These are phyloP conservation scores for Neurospora sp. DNA, from an alignment of 495 filamentous ascomycete species.

Conservation along the genomic window DNA sequence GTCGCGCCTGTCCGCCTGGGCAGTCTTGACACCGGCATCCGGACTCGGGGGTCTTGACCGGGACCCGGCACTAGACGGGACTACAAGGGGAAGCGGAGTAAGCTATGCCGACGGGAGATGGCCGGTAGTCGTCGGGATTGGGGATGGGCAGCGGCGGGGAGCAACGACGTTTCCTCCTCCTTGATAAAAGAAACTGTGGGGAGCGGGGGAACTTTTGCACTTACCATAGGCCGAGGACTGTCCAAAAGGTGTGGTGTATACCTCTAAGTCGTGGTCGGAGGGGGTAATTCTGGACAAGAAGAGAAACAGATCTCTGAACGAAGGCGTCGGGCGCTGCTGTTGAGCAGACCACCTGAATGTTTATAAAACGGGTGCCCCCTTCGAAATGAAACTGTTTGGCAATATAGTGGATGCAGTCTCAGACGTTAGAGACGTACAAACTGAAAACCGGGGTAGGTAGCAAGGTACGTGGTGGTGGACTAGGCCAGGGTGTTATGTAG, in stretches of 20 bases:
- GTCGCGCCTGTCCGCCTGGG: neutral
- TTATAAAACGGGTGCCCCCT: neutral
- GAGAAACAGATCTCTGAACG: neutral
- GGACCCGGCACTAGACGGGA: neutral
- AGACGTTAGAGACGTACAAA: neutral
- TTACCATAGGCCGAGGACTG: neutral
- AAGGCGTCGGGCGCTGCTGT: neutral
- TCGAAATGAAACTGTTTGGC: neutral
- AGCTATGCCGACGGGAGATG: neutral
- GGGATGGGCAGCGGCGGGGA: neutral
- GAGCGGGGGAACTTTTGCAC: neutral
- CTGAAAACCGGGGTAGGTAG: neutral
- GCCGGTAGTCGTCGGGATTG: neutral
- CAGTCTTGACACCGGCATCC: neutral
- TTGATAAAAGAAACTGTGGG: neutral
- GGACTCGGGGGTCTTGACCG: neutral
- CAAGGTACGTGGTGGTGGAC: neutral
- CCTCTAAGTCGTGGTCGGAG: neutral
- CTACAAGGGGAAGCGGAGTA: neutral
- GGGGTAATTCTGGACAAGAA: neutral
- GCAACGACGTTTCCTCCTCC: neutral
- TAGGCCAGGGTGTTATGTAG: neutral
- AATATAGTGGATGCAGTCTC: neutral
- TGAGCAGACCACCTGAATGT: neutral
- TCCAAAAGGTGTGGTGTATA: neutral